Evolutionary conservation across 495 filamentous ascomycete genomes (phyloP).

Genomic region (Delitschia confertaspora): DNA sequence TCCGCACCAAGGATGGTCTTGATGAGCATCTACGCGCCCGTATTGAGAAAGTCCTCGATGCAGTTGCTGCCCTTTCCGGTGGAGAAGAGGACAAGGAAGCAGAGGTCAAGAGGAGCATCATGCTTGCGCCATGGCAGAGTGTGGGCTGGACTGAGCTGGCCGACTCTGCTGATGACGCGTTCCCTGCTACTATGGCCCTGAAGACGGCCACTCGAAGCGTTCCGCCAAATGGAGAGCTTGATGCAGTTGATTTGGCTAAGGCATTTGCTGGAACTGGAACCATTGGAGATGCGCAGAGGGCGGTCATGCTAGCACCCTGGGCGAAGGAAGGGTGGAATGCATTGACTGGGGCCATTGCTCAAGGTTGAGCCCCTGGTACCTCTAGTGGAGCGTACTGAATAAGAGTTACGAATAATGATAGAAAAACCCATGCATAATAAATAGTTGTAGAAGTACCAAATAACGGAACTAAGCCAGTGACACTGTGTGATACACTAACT

Average conservation of each 20-base stretch:
- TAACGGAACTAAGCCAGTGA: too few species aligned
- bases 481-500: too few species aligned
- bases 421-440: too few species aligned
- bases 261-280: constrained; percentile 70
- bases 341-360: constrained; percentile 26
- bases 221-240: constrained; percentile 59
- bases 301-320: constrained; percentile 80
- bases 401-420: too few species aligned
- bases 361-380: too few species aligned
- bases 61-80: constrained; percentile 42
- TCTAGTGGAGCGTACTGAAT: too few species aligned
- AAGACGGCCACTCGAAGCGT: constrained; percentile 63
- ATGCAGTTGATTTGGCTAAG: constrained; percentile 57
- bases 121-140: constrained; percentile 66
- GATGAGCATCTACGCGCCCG: constrained; percentile 41
- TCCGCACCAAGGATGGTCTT: constrained; percentile 56
- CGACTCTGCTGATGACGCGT: constrained; percentile 39
- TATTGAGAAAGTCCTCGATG: constrained; percentile 49
- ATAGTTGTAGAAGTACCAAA: too few species aligned
- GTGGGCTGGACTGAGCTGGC: constrained; percentile 70
- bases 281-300: constrained; percentile 62
- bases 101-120: constrained; percentile 45
- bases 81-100: constrained; percentile 26
- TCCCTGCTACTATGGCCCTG: constrained; percentile 71
- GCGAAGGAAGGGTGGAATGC: constrained; percentile 53